These are phyloP conservation scores for Plectosphaerella cucumerina DNA, from an alignment of 2,329 filamentous ascomycete species.

Conservation along the genomic window DNA sequence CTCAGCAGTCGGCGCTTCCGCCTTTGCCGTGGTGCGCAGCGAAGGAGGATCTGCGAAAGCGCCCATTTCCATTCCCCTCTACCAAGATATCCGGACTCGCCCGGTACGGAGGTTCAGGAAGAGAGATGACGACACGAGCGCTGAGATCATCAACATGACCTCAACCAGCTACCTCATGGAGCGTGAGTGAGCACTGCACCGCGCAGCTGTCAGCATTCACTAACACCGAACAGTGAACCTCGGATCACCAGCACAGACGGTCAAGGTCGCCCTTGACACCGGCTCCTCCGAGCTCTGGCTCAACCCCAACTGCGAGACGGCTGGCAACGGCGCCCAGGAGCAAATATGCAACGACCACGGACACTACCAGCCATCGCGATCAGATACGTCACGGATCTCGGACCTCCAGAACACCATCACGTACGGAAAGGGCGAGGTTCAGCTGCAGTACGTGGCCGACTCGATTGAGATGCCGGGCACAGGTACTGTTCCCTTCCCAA, in stretches of 20 bases:
- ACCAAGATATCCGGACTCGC: conserved; percentile 10
- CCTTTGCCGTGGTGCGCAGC: conserved; percentile 1
- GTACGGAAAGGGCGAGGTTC: conserved; percentile 24
- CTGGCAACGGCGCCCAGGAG: conserved; percentile 26
- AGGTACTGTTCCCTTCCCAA: conserved; percentile 9
- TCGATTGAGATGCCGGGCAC: conserved; percentile 21
- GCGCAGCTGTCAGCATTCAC: neutral
- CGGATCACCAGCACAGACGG: conserved; percentile 35
- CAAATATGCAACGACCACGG: conserved; percentile 36
- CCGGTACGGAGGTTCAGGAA: conserved; percentile 10
- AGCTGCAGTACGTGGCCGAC: conserved; percentile 23
- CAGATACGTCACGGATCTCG: conserved; percentile 15
- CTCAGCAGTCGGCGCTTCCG: conserved; percentile 6
- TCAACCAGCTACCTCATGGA: conserved; percentile 14
- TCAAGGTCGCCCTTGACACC: conserved; percentile 45
- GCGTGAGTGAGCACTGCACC: conserved; percentile 6
- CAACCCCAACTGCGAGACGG: conserved; percentile 42
- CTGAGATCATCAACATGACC: conserved; percentile 10
- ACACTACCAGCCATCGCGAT: conserved; percentile 27
- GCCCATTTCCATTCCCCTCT: conserved; percentile 11
- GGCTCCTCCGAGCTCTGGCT: conserved; percentile 54
- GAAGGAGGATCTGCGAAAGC: neutral
- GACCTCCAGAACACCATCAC: conserved; percentile 13
- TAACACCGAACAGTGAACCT: conserved; percentile 6
- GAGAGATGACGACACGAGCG: conserved; percentile 9